phyloP scores from a whole-genome alignment of 192 early-diverging fungal species.

The Piromyces finnis region DNA sequence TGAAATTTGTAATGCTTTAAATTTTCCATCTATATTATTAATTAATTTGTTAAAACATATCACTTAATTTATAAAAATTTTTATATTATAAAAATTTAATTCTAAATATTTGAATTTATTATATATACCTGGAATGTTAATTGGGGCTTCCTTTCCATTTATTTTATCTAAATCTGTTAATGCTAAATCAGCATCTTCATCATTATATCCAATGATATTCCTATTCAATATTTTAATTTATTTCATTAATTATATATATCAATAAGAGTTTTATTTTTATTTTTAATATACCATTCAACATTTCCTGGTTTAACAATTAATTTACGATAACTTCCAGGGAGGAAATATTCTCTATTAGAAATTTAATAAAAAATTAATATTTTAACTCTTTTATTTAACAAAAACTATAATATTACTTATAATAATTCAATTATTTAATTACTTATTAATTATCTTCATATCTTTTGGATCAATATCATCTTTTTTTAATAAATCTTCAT shows the following conservation, averaged over 20 bases:
- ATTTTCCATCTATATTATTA: conserved; percentile 27
- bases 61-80: too few species aligned
- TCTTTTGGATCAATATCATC: conserved; percentile 48
- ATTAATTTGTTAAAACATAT: not conserved
- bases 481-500: conserved; percentile 48
- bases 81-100: not conserved
- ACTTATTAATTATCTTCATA: conserved; percentile 42
- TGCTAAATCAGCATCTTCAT: not conserved
- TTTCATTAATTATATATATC: not conserved
- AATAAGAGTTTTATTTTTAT: too few species aligned
- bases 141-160: not conserved
- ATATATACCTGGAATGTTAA: not conserved
- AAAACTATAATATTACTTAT: too few species aligned
- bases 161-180: not conserved
- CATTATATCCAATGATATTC: not conserved
- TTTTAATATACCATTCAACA: conserved; percentile 27
- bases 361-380: too few species aligned
- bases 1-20: conserved; percentile 49
- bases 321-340: conserved; percentile 27
- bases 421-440: too few species aligned
- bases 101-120: too few species aligned
- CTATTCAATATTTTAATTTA: not conserved
- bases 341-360: conserved; percentile 3
- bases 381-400: too few species aligned
- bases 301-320: conserved; percentile 39